Base-by-base conservation (phyloP, 371 early-diverging fungal genomes). In the Lichtheimia ornata region DNA sequence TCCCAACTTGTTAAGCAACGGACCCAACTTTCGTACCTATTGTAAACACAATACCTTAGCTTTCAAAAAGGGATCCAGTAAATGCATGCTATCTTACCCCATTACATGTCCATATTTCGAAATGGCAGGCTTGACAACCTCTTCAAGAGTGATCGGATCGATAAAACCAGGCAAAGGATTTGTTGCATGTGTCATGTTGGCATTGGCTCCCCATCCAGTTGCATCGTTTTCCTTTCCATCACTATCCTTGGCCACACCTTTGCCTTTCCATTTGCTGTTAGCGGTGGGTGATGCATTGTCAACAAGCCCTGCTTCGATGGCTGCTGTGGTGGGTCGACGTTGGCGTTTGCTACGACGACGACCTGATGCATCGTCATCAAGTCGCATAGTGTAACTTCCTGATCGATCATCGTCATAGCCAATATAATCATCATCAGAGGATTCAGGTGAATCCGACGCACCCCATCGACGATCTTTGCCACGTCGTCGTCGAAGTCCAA, bases 51-150 rank as follows among this genome's bases (percentile, higher is more conserved):
- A 56, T 9, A 9, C 6, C 7, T 40, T 24, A 44, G 18, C 27
- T n/a, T 15, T 61, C 20, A 25, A 18, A 47, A 40, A 12, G 11
- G 15, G 7, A 24, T 5, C 17, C 9, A n/a, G n/a, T 18, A 59
- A 12, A 59, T 28, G 35, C 4, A 5, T 4, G 42, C 9, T n/a
- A 64, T n/a, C 59, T 63, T 79, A 89, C 71, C 91, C 91, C 93
- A 95, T 95, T 44, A 97, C 96, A 79, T 96, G 97, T 18, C 97
- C 97, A 68, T 92, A 95, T 57, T 93, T 95, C 20, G 96, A 95
- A 53, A 97, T 95, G 4, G 97, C 96, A 5, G 97, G 97, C 61
- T 91, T 93, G 15, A 89, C 83, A 22, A 97, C 92, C 45, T 89
- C 89, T 59, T 97, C 96, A 47, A 96, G 71, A 7, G 95, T 95